Evolutionary conservation across 2,329 filamentous ascomycete genomes (phyloP).

Genomic region (Dothiorella sarmentorum): DNA sequence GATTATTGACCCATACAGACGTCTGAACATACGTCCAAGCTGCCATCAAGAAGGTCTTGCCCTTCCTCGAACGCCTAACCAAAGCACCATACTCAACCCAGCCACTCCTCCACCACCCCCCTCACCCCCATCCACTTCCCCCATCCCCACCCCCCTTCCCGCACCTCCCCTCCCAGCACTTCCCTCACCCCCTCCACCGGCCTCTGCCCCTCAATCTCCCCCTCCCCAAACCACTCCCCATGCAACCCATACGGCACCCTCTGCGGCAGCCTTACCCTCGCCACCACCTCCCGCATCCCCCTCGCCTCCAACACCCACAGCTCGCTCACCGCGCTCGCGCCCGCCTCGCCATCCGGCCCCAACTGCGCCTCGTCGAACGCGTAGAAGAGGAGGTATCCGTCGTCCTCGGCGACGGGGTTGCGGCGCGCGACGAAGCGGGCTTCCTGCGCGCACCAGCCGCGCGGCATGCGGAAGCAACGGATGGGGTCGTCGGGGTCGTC

Average conservation of each 20-base stretch:
- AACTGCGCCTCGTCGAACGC: slow-evolving; percentile 68
- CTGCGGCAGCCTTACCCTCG: slow-evolving; percentile 58
- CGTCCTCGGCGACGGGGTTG: slow-evolving; percentile 52
- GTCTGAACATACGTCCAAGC: background rate
- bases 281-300: slow-evolving; percentile 59
- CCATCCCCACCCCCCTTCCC: slow-evolving; percentile 18
- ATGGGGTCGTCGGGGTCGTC: slow-evolving; percentile 51
- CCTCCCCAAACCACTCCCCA: slow-evolving; percentile 58
- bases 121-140: slow-evolving; percentile 30
- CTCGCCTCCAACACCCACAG: slow-evolving; percentile 66
- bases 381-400: slow-evolving; percentile 65
- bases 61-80: too few relatives aligned
- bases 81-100: background rate
- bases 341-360: slow-evolving; percentile 47
- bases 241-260: slow-evolving; percentile 68
- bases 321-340: slow-evolving; percentile 49
- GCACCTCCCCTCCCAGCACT: slow-evolving; percentile 23
- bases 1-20: too few relatives aligned
- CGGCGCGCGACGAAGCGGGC: slow-evolving; percentile 59
- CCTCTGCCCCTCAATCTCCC: slow-evolving; percentile 51
- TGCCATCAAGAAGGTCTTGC: background rate
- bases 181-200: slow-evolving; percentile 33
- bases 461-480: slow-evolving; percentile 59
- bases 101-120: slow-evolving; percentile 26
- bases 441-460: slow-evolving; percentile 63